phyloP scores from a whole-genome alignment of 345 rosid genomes.

The Camelina laxa region DNA sequence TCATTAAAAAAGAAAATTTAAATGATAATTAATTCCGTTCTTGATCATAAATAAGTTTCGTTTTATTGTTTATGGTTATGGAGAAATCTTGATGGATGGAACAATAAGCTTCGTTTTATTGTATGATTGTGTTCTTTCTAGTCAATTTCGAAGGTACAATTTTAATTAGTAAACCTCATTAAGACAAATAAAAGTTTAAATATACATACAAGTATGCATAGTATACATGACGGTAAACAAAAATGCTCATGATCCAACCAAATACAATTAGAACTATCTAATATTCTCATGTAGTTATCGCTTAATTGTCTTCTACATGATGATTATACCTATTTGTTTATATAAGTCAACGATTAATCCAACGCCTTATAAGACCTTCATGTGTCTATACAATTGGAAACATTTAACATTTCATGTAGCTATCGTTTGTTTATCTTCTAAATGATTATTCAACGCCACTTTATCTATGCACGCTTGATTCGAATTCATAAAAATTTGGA shows the following conservation, averaged over 20 bases:
- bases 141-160: not conserved
- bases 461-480: not conserved
- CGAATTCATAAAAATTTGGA: not conserved
- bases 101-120: not conserved
- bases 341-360: no score
- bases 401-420: no score
- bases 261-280: no score
- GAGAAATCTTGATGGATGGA: not conserved
- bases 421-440: no score
- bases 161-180: not conserved
- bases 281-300: not conserved
- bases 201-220: not conserved
- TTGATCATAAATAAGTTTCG: not conserved
- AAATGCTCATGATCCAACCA: no score
- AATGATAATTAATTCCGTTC: no score
- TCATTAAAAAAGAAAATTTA: no score
- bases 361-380: not conserved
- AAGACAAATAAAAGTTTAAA: not conserved
- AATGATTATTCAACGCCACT: not conserved
- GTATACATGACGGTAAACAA: no score
- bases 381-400: no score
- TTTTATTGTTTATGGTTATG: not conserved
- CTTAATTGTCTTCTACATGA: not conserved
- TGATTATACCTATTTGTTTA: not conserved
- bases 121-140: not conserved